phyloP scores from a whole-genome alignment of 1,284 basidiomycete genomes.

The Earliella scabrosa region DNA sequence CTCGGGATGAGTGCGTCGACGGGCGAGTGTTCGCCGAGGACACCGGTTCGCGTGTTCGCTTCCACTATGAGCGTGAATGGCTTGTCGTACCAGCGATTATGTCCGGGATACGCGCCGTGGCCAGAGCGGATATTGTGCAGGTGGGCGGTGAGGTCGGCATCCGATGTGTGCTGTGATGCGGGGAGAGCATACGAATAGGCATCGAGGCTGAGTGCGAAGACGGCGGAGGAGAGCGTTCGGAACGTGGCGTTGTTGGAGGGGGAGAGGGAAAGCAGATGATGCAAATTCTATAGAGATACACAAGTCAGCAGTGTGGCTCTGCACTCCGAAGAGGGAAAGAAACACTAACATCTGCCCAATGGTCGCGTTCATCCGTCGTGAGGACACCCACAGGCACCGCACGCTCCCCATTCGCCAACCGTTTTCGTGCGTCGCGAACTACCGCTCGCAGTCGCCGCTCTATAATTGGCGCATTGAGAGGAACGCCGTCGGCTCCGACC shows the following conservation, averaged over 20 bases:
- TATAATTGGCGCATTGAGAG: slow-evolving; percentile 54
- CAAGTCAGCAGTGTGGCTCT: not conserved
- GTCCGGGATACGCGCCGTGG: slow-evolving; percentile 55
- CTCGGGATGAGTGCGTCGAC: slow-evolving; percentile 93
- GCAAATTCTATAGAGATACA: slow-evolving; percentile 61
- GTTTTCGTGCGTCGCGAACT: slow-evolving; percentile 68
- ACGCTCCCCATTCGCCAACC: slow-evolving; percentile 57
- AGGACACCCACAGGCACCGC: slow-evolving; percentile 73
- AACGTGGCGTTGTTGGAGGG: slow-evolving; percentile 65
- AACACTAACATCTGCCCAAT: slow-evolving; percentile 75
- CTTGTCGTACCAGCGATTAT: slow-evolving; percentile 95
- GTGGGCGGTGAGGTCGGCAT: slow-evolving; percentile 71
- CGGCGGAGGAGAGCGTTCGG: slow-evolving; percentile 70
- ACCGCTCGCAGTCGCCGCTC: slow-evolving; percentile 70
- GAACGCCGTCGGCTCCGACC: slow-evolving; percentile 45
- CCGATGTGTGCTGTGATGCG: slow-evolving; percentile 12
- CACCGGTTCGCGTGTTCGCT: slow-evolving; percentile 84
- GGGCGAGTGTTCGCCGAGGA: slow-evolving; percentile 92
- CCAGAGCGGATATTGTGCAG: slow-evolving; percentile 79
- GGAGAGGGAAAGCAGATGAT: slow-evolving; percentile 72
- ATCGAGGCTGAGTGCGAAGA: slow-evolving; percentile 78
- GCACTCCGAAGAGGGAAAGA: not conserved
- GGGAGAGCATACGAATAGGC: slow-evolving; percentile 55
- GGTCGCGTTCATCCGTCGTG: slow-evolving; percentile 82
- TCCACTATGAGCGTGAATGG: slow-evolving; percentile 85